Evolutionary conservation across 23 red algal genomes (phyloP), one percentile per base, ranked within the genome.

Genomic region (Gracilariopsis chorda): DNA sequence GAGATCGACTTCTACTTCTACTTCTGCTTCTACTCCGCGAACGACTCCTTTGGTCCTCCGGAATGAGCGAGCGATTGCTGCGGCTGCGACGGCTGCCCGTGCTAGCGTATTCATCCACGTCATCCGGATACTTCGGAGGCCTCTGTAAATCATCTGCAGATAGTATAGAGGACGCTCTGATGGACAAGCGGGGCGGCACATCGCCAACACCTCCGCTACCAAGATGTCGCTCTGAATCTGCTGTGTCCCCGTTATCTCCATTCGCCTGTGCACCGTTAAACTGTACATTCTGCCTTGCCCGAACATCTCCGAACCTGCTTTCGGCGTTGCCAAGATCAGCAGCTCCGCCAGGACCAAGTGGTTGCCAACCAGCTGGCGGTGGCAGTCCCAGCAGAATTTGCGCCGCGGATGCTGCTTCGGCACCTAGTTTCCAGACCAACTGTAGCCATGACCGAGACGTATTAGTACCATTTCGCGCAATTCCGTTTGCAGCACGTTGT

Each of bases 361-460:
- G 37, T 79, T 86, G 91, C 91, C 91, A 94, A n/a, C 91, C 91
- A 37, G 72, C 67, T 48, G 93, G 93, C 17, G 93, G 93, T 42
- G 93, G 85, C 16, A 84, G 36, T 33, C 87, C 93, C n/a, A 95
- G 86, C 55, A 91, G 28, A 35, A 91, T 77, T 37, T 85, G 77
- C 8, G 93, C 93, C 46, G 93, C 93, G 17, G 85, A 76, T 23
- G 87, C 58, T 51, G 84, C 60, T 75, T 95, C 86, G 5, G 86
- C 86, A 5, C 82, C 86, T 3, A 95, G 78, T 20, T 68, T 69
- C 76, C 93, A 89, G 20, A 95, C 93, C 11, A 82, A 48, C 27
- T 70, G 46, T 35, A 90, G 73, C 93, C 93, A 95, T 34, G 63
- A 48, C 34, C 51, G 43, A 7, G 80, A 83, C 25, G 48, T 68